Conservation (phyloP, 768 basidiomycete species). For the Rhizopogon roseolus region DNA sequence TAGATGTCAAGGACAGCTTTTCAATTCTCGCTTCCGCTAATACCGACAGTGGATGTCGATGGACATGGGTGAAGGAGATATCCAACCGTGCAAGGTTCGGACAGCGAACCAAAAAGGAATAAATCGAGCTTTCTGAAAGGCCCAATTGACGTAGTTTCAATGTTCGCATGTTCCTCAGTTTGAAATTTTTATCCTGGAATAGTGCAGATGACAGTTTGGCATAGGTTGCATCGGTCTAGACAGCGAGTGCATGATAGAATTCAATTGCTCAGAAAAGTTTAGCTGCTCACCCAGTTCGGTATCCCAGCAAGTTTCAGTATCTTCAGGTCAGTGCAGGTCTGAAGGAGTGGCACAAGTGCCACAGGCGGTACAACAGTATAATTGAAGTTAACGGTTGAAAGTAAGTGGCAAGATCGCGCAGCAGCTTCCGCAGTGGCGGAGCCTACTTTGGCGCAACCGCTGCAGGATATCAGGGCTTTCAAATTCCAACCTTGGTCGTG, state of each 20-base stretch:
- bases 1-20: conserved; percentile 64
- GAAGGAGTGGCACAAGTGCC: conserved; percentile 39
- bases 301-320: conserved; percentile 62
- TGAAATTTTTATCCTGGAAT: conserved; percentile 15
- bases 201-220: conserved; percentile 35
- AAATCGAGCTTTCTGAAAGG: conserved; percentile 46
- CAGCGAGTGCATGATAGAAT: background rate
- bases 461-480: conserved; percentile 19
- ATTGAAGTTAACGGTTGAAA: conserved; percentile 52
- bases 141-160: conserved; percentile 56
- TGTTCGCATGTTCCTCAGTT: conserved; percentile 38
- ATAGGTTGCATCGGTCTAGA: conserved; percentile 54
- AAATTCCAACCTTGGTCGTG: background rate
- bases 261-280: background rate
- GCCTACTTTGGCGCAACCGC: conserved; percentile 58
- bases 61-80: conserved; percentile 57
- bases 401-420: conserved; percentile 35
- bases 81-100: conserved; percentile 55
- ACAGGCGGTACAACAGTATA: conserved; percentile 51
- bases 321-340: conserved; percentile 37
- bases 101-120: conserved; percentile 36
- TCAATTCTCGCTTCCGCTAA: conserved; percentile 18
- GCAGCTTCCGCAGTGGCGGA: conserved; percentile 40
- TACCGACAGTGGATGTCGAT: conserved; percentile 31
- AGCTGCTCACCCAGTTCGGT: conserved; percentile 48